Base-by-base conservation (phyloP, 148 eudicot species). In the Diospyros kaki region DNA sequence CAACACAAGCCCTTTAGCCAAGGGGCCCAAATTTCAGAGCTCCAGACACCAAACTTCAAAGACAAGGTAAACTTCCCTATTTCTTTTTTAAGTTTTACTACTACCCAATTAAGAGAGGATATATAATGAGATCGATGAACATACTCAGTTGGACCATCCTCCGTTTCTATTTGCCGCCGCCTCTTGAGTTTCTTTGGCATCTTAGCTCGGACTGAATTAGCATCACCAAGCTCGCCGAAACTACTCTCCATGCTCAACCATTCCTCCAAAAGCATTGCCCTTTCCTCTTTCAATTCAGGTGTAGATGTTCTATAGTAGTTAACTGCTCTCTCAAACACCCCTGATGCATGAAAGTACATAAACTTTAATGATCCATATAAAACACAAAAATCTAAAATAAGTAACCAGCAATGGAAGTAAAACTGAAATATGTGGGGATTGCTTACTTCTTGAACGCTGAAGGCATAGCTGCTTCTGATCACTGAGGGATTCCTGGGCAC, bases 121-220 rank as follows among this genome's bases (percentile, higher is more conserved):
- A 60, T 0, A 76, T 66, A 54, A 59, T 18, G 41, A 69, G 56
- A 28, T 56, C 1, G 66, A 54, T 50, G 52, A 54, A 10, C 90
- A 82, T 91, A 91, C 95, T 95, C 93, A 50, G 94, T 79, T 40
- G 94, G 90, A 68, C 97, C 98, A 79, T 95, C 97, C 67, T 90
- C 97, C 2, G 88, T 86, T 53, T 84, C 84, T 4, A 95, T 71
- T 65, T 86, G 94, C 64, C 96, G 84, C 46, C 89, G 76, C 86
- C 89, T 89, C 81, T 92, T 95, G 67, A 95, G 92, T 77, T 95
- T 95, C 91, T 95, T 95, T 3, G 98, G 98, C 86, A 90, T 77
- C 81, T 92, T 95, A 17, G 73, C 86, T 56, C 82, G 85, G 55
- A 90, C 96, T 63, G 78, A 77, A 67, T 76, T 64, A 38, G 81